Evolutionary conservation across 2,329 filamentous ascomycete species (phyloP), one percentile per base, ranked within the genome.

Genomic region (Cladorrhinum sp.): DNA sequence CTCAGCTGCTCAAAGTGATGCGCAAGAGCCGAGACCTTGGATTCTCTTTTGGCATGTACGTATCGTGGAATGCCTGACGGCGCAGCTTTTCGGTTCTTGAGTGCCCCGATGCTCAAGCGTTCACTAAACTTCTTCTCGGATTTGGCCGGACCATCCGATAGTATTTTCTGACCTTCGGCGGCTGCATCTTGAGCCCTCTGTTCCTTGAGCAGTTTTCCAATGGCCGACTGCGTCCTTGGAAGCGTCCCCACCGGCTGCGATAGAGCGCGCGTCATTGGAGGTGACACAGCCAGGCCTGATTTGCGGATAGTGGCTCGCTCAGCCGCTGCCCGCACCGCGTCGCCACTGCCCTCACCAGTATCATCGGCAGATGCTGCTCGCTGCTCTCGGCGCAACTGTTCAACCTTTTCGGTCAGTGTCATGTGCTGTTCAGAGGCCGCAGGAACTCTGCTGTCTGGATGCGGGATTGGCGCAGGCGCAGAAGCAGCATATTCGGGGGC

Each of bases 1-100:
- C 92, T 97, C 60, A 99, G 81, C 73, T 98, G 93, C 74, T 99
- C 96, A 71, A 99, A 98, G 73, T 98, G 95, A 68, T 91, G 91
- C 18, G 95, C 92, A 55, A 99, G 81, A n/a, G 88, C 92, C 8
- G 92, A 96, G 2, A 99, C 95, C 69, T 90, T 91, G 2, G 90
- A 86, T 57, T 88, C 83, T 66, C 86, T 88, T 67, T 83, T 87
- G 3, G 42, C n/a, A 55, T 89, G 86, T 26, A 96, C 86, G 24
- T 95, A 95, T 30, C 95, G 86, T 26, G 93, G 93, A 62, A 99
- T 98, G 48, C 94, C 82, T 1, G 95, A 98, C n/a, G 80, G 76
- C 2, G 78, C 79, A 1, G 74, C 72, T 69, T 86, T 87, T 24
- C 81, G 76, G 61, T 80, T 75, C 70, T 92, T 94, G 60, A 91